Percentiles rank a stretch among this genome's conserved stretches.
These are phyloP conservation scores for Pelargonium nanum DNA, from an alignment of 345 rosid genomes.

Conservation along the genomic window DNA sequence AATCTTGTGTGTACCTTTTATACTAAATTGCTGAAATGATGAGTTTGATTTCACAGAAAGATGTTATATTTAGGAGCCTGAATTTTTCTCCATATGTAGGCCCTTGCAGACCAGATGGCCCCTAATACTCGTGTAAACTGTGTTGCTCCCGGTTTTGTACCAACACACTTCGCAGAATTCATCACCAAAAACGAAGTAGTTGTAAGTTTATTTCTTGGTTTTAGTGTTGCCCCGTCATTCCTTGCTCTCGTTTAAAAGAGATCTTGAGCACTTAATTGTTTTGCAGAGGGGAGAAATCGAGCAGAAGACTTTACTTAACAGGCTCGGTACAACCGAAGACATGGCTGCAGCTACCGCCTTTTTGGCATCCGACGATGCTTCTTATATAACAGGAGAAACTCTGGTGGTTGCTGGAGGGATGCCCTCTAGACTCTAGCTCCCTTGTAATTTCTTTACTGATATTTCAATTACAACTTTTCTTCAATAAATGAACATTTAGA, in stretches of 20 bases:
- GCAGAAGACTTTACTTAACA: slow-evolving; percentile 50
- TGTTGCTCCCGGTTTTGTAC: slow-evolving; percentile 86
- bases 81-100: slow-evolving; percentile 27
- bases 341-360: slow-evolving; percentile 73
- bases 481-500: neutral
- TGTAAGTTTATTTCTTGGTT: slow-evolving; percentile 28
- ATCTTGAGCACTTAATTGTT: neutral
- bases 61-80: too few species aligned
- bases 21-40: too few species aligned
- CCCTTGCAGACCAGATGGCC: slow-evolving; percentile 79
- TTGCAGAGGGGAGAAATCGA: slow-evolving; percentile 40
- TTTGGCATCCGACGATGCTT: slow-evolving; percentile 73
- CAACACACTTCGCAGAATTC: slow-evolving; percentile 63
- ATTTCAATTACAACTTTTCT: too few species aligned
- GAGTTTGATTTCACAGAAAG: neutral
- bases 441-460: neutral
- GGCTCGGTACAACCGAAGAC: slow-evolving; percentile 64
- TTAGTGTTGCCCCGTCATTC: neutral
- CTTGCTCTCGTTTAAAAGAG: neutral
- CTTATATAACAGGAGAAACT: slow-evolving; percentile 69
- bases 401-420: slow-evolving; percentile 74
- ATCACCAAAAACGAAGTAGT: slow-evolving; percentile 31
- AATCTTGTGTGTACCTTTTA: neutral
- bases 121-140: slow-evolving; percentile 75
- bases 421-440: slow-evolving; percentile 57